Percentiles rank a stretch among this genome's conserved stretches.
These are phyloP conservation scores for Pseudotulostoma volvatum DNA, from an alignment of 495 filamentous ascomycete genomes.

Conservation along the genomic window DNA sequence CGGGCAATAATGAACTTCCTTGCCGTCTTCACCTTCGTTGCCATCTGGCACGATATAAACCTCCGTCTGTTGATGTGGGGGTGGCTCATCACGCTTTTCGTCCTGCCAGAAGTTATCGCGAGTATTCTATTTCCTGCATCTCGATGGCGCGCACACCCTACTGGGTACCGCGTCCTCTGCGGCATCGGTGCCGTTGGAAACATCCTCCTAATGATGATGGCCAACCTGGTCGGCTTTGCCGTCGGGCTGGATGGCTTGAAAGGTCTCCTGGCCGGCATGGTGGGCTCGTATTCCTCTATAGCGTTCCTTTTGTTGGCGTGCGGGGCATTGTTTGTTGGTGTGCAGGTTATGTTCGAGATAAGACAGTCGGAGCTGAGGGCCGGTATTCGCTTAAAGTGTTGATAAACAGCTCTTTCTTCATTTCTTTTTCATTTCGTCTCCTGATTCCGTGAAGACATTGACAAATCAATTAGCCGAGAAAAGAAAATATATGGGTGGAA, in stretches of 20 bases:
- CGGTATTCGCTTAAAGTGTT: conserved; percentile 81
- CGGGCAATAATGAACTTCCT: conserved; percentile 49
- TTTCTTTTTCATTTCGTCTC: too few species aligned
- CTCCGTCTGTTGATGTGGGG: conserved; percentile 90
- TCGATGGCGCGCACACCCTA: conserved; percentile 50
- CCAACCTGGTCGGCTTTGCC: conserved; percentile 89
- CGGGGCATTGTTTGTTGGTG: conserved; percentile 59
- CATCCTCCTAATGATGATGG: conserved; percentile 87
- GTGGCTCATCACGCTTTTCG: conserved; percentile 87
- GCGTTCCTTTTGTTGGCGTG: conserved; percentile 58
- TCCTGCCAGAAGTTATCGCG: conserved; percentile 71
- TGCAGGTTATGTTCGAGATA: conserved; percentile 94
- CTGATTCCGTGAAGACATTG: too few species aligned
- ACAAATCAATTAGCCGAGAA: too few species aligned
- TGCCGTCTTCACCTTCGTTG: conserved; percentile 91
- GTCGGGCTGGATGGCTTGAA: conserved; percentile 77
- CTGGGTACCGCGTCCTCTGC: conserved; percentile 60
- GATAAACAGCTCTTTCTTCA: too few species aligned
- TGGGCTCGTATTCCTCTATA: conserved; percentile 56
- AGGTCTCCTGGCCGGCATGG: conserved; percentile 54
- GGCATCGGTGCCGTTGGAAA: conserved; percentile 78
- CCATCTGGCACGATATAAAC: conserved; percentile 95
- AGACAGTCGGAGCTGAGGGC: conserved; percentile 64
- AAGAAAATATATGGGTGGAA: too few species aligned
- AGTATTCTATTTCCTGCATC: conserved; percentile 49